Base-by-base conservation (phyloP, 495 filamentous ascomycete species). In the Jackrogersella multiformis region DNA sequence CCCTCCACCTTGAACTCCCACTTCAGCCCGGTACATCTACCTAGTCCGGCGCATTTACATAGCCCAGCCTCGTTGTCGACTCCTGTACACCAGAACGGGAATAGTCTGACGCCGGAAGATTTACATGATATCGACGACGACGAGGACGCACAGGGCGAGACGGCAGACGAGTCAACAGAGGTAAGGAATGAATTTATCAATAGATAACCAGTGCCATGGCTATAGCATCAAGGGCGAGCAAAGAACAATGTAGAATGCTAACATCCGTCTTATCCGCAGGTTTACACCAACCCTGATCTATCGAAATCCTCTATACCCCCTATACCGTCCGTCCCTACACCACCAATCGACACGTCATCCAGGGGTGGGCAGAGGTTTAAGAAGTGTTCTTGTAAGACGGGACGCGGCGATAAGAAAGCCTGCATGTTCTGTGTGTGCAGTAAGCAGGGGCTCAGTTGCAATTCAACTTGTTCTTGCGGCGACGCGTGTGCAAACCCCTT, bases 131-230 rank as follows among this genome's bases (percentile, higher is more conserved):
- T 56, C n/a, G 70, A 71, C 16, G 73, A 75, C 10, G 73, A 74
- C 30, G 72, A 74, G 30, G 73, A 75, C 28, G 73, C 73, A 12
- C 70, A 71, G 38, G 64, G 73, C 41, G 73, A 75, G 35, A 68
- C 59, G 12, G 68, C 73, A 10, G 73, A 75, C 41, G 73, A 75
- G n/a, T 71, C 73, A 15, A 66, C 70, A 56, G 73, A 75, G 62
- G 73, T 75, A 64, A 59, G 61, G 6, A 10, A 10, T 2, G 2
- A 2, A 46, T 13, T 6, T 15, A 1, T 45, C 23, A n/a, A n/a
- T n/a, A n/a, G n/a, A n/a, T n/a, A n/a, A n/a, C n/a, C n/a, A n/a
- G n/a, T n/a, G n/a, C n/a, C n/a, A n/a, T n/a, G n/a, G n/a, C n/a
- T n/a, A n/a, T 15, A 41, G 13, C 36, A 18, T 41, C 13, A 32